Evolutionary conservation across 2,329 filamentous ascomycete genomes (phyloP).

Genomic region (Chaetomiaceae sp.): DNA sequence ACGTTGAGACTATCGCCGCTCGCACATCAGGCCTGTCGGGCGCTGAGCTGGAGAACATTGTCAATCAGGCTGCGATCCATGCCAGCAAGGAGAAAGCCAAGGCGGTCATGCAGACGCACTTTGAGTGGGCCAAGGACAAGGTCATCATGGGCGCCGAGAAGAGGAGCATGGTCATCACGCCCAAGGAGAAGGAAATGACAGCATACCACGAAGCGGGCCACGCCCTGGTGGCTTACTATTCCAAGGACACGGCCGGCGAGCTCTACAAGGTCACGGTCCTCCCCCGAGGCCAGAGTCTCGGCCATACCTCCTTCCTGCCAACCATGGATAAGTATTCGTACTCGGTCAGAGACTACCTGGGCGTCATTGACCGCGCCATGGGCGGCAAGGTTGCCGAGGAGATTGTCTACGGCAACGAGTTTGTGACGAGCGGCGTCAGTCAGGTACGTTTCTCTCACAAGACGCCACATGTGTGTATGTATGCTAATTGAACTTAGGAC

Average conservation of each 20-base stretch:
- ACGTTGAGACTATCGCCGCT: constrained; percentile 76
- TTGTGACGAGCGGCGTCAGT: constrained; percentile 84
- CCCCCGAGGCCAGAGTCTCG: constrained; percentile 79
- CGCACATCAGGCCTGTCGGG: constrained; percentile 90
- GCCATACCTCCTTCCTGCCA: constrained; percentile 81
- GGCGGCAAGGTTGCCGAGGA: constrained; percentile 78
- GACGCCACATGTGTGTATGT: not conserved
- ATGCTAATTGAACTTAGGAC: constrained; percentile 53
- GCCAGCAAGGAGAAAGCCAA: constrained; percentile 82
- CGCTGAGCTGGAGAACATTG: constrained; percentile 91
- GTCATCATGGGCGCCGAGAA: constrained; percentile 95
- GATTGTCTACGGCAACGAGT: constrained; percentile 84
- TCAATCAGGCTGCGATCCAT: constrained; percentile 91
- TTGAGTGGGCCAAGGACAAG: constrained; percentile 98
- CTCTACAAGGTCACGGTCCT: constrained; percentile 98
- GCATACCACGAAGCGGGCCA: constrained; percentile 98
- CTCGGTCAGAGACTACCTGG: constrained; percentile 76
- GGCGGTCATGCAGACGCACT: constrained; percentile 71
- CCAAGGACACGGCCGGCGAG: constrained; percentile 64
- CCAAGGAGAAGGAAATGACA: constrained; percentile 93
- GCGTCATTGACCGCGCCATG: constrained; percentile 66
- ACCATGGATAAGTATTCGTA: constrained; percentile 90
- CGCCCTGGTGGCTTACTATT: constrained; percentile 82
- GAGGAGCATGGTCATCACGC: constrained; percentile 81
- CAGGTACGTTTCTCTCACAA: constrained; percentile 51